Percentiles rank a stretch among this genome's conserved stretches.
phyloP scores from a whole-genome alignment of 176 grass and related monocot species.

The Stipa capillata region DNA sequence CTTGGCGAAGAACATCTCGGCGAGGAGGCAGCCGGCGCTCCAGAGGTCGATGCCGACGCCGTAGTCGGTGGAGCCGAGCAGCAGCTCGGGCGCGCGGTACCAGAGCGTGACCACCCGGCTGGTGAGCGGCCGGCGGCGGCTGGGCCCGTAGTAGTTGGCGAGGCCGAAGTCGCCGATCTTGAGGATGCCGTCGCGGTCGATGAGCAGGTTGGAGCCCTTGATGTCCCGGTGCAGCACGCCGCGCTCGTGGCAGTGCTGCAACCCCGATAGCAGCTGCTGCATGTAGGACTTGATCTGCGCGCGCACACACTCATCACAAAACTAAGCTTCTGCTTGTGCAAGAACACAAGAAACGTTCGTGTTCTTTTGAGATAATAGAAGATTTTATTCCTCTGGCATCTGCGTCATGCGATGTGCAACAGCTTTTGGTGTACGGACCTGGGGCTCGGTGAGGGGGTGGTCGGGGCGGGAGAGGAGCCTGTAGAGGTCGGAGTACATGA shows the following conservation, averaged over 20 bases:
- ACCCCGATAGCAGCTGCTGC: conserved; percentile 35
- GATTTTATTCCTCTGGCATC: too few species aligned
- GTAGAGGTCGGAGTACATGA: conserved; percentile 58
- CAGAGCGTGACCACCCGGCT: conserved; percentile 52
- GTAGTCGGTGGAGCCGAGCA: conserved; percentile 34
- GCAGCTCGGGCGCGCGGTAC: conserved; percentile 44
- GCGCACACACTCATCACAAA: too few species aligned
- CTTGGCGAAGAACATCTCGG: conserved; percentile 46
- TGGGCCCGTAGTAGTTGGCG: conserved; percentile 35
- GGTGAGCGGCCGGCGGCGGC: conserved; percentile 29
- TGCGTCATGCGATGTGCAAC: too few species aligned
- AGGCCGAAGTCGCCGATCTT: conserved; percentile 55
- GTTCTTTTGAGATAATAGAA: too few species aligned
- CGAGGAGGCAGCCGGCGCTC: conserved; percentile 47
- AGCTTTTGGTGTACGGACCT: conserved; percentile 32
- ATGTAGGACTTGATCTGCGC: conserved; percentile 44
- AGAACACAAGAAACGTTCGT: too few species aligned
- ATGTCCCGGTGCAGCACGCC: conserved; percentile 50
- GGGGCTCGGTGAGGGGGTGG: conserved; percentile 36
- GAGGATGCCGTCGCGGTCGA: conserved; percentile 39
- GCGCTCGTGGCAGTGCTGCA: conserved; percentile 59
- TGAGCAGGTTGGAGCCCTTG: conserved; percentile 52
- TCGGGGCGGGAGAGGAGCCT: conserved; percentile 20
- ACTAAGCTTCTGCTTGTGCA: too few species aligned
- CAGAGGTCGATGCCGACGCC: conserved; percentile 47